A percentile compares a stretch with the other conserved stretches of the same genome.
Conservation (phyloP, 306 rosid species). For the Vigna hirtella region DNA sequence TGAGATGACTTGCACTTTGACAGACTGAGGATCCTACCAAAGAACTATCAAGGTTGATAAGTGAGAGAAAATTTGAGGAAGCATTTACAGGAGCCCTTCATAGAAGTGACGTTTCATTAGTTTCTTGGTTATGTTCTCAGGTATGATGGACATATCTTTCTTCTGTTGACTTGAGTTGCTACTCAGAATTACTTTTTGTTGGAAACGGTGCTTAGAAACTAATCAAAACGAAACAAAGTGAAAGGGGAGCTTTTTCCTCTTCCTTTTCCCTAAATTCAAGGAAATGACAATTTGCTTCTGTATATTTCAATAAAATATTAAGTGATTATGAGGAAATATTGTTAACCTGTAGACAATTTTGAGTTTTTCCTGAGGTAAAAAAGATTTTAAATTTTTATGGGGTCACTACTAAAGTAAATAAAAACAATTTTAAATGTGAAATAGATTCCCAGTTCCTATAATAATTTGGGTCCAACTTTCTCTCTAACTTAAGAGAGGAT, state of each 20-base stretch:
- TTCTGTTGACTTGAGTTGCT: slow-evolving; percentile 13
- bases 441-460: slow-evolving; percentile 18
- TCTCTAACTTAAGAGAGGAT: neutral
- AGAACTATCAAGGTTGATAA: slow-evolving; percentile 67
- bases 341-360: neutral
- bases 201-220: slow-evolving; percentile 24
- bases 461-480: slow-evolving; percentile 3
- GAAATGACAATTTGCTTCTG: slow-evolving; percentile 9
- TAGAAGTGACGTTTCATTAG: slow-evolving; percentile 67
- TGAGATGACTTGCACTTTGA: slow-evolving; percentile 19
- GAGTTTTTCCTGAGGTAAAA: neutral
- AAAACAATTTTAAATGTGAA: neutral
- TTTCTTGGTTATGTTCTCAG: slow-evolving; percentile 86
- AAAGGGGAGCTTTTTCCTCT: neutral
- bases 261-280: neutral
- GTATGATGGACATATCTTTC: slow-evolving; percentile 45
- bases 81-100: slow-evolving; percentile 72
- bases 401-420: neutral
- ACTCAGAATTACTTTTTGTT: slow-evolving; percentile 30
- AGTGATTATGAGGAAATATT: neutral
- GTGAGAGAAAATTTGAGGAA: slow-evolving; percentile 73
- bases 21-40: slow-evolving; percentile 75
- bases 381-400: neutral
- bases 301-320: slow-evolving; percentile 2
- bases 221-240: slow-evolving; percentile 15